Percentiles rank a stretch among this genome's conserved stretches.
Evolutionary conservation across 768 basidiomycete species (phyloP).

Genomic region (Leucocoprinus leucothites): DNA sequence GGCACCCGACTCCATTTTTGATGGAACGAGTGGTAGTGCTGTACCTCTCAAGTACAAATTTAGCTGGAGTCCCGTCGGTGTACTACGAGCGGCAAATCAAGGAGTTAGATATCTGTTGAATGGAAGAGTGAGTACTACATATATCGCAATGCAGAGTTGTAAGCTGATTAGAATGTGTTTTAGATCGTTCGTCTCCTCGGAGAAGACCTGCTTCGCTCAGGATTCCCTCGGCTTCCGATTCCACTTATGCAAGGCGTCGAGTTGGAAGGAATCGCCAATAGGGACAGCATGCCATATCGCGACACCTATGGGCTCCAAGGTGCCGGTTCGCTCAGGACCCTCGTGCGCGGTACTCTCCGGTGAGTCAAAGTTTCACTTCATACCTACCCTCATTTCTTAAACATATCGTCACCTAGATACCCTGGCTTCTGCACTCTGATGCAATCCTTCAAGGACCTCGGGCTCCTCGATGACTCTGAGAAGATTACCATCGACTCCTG

Average conservation of each 20-base stretch:
- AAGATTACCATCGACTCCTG: conserved; percentile 38
- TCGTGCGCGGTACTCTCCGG: conserved; percentile 86
- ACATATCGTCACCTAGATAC: conserved; percentile 48
- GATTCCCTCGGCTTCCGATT: conserved; percentile 69
- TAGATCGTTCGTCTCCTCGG: conserved; percentile 50
- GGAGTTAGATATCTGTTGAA: conserved; percentile 62
- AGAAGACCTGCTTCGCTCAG: conserved; percentile 46
- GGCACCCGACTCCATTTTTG: conserved; percentile 50
- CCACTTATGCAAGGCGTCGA: conserved; percentile 44
- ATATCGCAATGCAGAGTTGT: not conserved
- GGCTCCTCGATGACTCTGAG: conserved; percentile 51
- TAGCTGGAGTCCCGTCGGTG: conserved; percentile 90
- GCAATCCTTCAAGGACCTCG: conserved; percentile 66
- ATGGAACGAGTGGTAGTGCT: conserved; percentile 27
- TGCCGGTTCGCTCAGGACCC: conserved; percentile 44
- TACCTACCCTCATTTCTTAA: not conserved
- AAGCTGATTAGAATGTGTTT: not conserved
- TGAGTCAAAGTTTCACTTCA: conserved; percentile 22
- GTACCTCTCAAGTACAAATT: conserved; percentile 89
- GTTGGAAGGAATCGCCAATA: conserved; percentile 85
- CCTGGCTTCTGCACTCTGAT: conserved; percentile 78
- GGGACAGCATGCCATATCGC: conserved; percentile 74
- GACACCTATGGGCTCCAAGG: conserved; percentile 55
- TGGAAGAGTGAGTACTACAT: conserved; percentile 40
- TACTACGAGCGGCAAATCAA: conserved; percentile 78